These are phyloP conservation scores for Carex parvula DNA, from an alignment of 176 grass and related monocot species.

Conservation along the genomic window DNA sequence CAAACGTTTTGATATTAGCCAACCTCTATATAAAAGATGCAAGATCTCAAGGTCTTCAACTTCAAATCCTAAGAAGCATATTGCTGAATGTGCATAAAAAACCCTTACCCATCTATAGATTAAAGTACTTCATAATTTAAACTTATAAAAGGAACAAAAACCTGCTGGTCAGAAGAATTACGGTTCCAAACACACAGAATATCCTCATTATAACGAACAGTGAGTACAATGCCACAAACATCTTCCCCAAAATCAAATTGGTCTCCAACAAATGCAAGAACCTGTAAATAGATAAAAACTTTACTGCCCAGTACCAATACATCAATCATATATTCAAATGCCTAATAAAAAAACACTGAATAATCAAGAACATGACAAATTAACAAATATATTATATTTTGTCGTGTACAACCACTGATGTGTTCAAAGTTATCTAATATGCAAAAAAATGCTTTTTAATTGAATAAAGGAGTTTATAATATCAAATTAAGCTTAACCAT, in stretches of 20 bases:
- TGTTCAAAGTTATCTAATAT: neutral
- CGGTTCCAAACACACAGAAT: conserved; percentile 97
- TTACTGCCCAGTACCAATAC: neutral
- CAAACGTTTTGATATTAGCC: no score
- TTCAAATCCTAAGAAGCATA: neutral
- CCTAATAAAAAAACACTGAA: neutral
- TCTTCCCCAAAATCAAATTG: conserved; percentile 94
- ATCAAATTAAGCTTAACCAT: neutral
- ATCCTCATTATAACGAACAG: conserved; percentile 88
- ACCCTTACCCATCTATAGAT: neutral
- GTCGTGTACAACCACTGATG: neutral
- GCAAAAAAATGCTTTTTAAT: neutral
- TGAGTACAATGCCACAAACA: conserved; percentile 84
- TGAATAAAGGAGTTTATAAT: neutral
- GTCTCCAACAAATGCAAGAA: conserved; percentile 84
- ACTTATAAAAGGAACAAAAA: conserved; percentile 19
- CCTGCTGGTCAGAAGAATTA: conserved; percentile 87
- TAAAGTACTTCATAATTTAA: neutral
- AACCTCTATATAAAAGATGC: neutral
- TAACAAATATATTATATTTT: neutral
- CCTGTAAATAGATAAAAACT: conserved; percentile 35
- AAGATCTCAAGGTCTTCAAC: neutral
- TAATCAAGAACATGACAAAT: neutral
- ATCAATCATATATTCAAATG: neutral
- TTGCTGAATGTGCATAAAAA: neutral